phyloP scores from a whole-genome alignment of 2,329 filamentous ascomycete species.

The Rugonectria rugulosa region DNA sequence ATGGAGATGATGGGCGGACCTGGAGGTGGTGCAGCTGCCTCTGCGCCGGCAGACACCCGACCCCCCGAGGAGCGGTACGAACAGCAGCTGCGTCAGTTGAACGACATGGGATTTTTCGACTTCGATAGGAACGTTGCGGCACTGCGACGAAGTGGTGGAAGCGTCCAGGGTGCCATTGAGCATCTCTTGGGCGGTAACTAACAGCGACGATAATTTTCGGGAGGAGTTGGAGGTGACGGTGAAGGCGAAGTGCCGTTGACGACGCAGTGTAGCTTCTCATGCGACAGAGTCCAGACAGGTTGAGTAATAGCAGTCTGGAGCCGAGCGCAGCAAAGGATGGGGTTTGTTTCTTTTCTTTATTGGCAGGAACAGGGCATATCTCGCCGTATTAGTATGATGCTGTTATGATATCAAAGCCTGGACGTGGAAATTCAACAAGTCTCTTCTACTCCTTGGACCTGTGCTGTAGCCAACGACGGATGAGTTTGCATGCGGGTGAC shows the following conservation, averaged over 20 bases:
- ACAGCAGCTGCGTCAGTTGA: conserved; percentile 87
- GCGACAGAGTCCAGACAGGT: conserved; percentile 20
- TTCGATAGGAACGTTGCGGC: conserved; percentile 94
- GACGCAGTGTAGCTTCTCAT: conserved; percentile 17
- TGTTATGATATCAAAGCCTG: conserved; percentile 35
- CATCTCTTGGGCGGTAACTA: conserved; percentile 61
- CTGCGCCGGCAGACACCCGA: conserved; percentile 77
- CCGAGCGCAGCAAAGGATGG: conserved; percentile 1
- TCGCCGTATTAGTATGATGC: conserved; percentile 30
- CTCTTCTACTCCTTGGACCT: no score
- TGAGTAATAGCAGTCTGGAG: conserved; percentile 30
- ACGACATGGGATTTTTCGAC: conserved; percentile 99
- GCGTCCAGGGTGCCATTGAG: conserved; percentile 90
- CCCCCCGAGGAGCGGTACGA: conserved; percentile 95
- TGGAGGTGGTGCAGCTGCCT: conserved; percentile 47
- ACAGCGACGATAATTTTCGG: neutral
- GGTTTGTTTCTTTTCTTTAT: no score
- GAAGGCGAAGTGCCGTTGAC: conserved; percentile 1
- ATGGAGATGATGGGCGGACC: conserved; percentile 61
- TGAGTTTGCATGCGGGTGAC: no score
- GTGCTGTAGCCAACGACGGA: no score
- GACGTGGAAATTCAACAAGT: conserved; percentile 20
- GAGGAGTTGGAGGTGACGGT: neutral
- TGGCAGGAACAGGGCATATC: conserved; percentile 22
- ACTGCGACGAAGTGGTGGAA: conserved; percentile 86